Evolutionary conservation across 331 rosid species (phyloP).

Genomic region (Malus hybrid): DNA sequence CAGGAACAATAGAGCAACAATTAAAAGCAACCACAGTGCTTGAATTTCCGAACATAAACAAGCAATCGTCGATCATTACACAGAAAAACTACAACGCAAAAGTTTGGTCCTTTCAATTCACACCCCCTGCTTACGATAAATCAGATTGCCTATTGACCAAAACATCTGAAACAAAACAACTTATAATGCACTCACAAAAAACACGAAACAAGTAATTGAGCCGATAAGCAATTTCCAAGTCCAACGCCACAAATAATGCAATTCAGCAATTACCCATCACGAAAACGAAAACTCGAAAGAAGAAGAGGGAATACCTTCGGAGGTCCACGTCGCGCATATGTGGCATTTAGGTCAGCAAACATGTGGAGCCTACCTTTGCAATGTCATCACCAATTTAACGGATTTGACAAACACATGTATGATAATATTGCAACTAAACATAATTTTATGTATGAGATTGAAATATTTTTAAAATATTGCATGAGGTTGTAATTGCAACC

Average conservation of each 20-base stretch:
- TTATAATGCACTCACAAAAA: background rate
- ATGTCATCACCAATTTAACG: no score
- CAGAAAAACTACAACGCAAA: background rate
- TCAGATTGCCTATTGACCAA: background rate
- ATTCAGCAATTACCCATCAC: background rate
- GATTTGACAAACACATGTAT: no score
- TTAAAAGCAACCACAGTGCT: background rate
- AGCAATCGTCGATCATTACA: background rate
- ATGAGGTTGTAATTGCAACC: no score
- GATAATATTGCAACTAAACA: no score
- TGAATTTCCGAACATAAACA: background rate
- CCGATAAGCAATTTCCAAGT: background rate
- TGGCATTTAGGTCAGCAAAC: slow-evolving; percentile 76
- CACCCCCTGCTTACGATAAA: background rate
- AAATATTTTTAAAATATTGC: no score
- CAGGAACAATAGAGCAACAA: background rate
- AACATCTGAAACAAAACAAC: background rate
- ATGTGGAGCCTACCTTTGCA: no score
- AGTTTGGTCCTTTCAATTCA: background rate
- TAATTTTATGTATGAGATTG: no score
- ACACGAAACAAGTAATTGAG: background rate
- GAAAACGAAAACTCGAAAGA: background rate
- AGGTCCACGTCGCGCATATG: slow-evolving; percentile 54
- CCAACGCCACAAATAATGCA: background rate
- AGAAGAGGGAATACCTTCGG: slow-evolving; percentile 50